phyloP scores from a whole-genome alignment of 768 basidiomycete species.

The Phanerochaete sordida region DNA sequence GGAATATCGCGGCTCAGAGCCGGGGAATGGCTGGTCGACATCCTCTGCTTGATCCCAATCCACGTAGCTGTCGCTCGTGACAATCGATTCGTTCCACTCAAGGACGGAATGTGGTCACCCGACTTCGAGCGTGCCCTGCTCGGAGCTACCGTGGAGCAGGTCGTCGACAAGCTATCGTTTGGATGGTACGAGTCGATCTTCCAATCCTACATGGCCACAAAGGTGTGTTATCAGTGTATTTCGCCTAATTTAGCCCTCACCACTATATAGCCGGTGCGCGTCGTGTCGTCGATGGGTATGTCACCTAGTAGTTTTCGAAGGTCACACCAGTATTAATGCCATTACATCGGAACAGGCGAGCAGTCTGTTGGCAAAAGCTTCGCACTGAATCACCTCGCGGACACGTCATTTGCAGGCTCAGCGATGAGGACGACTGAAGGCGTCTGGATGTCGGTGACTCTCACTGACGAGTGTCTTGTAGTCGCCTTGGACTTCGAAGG shows the following conservation, averaged over 20 bases:
- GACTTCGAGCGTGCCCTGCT: constrained; percentile 49
- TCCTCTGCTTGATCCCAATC: constrained; percentile 61
- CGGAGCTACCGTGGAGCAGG: constrained; percentile 53
- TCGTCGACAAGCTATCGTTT: constrained; percentile 52
- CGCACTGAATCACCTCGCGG: constrained; percentile 54
- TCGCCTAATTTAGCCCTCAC: background rate
- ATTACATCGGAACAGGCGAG: constrained; percentile 38
- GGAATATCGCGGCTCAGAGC: constrained; percentile 37
- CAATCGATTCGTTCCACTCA: constrained; percentile 59
- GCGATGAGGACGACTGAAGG: constrained; percentile 65
- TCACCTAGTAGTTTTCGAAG: too few species aligned
- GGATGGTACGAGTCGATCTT: constrained; percentile 68
- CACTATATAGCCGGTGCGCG: constrained; percentile 51
- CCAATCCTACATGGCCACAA: constrained; percentile 59
- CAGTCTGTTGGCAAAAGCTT: constrained; percentile 65
- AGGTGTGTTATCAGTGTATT: too few species aligned
- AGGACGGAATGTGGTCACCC: constrained; percentile 51
- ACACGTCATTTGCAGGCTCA: constrained; percentile 63
- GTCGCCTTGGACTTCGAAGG: constrained; percentile 68
- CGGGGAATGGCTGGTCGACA: constrained; percentile 61
- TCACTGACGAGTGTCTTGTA: constrained; percentile 48
- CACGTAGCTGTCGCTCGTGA: constrained; percentile 58
- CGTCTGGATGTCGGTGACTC: constrained; percentile 66
- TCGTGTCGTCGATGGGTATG: constrained; percentile 68
- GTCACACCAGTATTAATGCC: too few species aligned